Evolutionary conservation across 768 basidiomycete genomes (phyloP).

Genomic region (Rhizopogon salebrosus): DNA sequence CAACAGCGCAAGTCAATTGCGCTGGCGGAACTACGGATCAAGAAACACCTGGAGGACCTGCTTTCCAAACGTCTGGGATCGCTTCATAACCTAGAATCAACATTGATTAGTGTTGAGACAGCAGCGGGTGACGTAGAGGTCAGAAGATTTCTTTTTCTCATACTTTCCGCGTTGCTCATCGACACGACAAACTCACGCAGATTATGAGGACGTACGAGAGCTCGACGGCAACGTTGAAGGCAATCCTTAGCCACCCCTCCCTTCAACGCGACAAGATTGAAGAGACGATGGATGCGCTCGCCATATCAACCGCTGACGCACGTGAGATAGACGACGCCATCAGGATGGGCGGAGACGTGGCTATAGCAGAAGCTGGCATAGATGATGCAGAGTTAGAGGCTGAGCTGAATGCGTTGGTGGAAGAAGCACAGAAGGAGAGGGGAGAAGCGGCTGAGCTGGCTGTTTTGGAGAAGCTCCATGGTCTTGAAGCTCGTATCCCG

Average conservation of each 20-base stretch:
- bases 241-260: conserved; percentile 75
- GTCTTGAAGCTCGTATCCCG: conserved; percentile 11
- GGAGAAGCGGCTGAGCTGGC: conserved; percentile 28
- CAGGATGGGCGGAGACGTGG: conserved; percentile 58
- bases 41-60: conserved; percentile 77
- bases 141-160: conserved; percentile 13
- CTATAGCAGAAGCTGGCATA: conserved; percentile 38
- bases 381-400: conserved; percentile 56
- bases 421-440: conserved; percentile 36
- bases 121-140: conserved; percentile 91
- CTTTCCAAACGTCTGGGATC: conserved; percentile 71
- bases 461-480: conserved; percentile 14
- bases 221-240: conserved; percentile 70
- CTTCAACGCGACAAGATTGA: conserved; percentile 77
- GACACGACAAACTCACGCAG: conserved; percentile 31
- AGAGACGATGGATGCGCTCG: conserved; percentile 82
- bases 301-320: conserved; percentile 78
- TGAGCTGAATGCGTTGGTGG: conserved; percentile 57
- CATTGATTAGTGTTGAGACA: conserved; percentile 77
- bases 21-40: conserved; percentile 69
- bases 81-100: conserved; percentile 67
- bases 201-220: conserved; percentile 84
- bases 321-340: conserved; percentile 80
- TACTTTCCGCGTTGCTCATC: neutral
- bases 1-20: conserved; percentile 73